phyloP scores from a whole-genome alignment of 1,139 yeast species.

The Zygosaccharomyces pseudobailii region DNA sequence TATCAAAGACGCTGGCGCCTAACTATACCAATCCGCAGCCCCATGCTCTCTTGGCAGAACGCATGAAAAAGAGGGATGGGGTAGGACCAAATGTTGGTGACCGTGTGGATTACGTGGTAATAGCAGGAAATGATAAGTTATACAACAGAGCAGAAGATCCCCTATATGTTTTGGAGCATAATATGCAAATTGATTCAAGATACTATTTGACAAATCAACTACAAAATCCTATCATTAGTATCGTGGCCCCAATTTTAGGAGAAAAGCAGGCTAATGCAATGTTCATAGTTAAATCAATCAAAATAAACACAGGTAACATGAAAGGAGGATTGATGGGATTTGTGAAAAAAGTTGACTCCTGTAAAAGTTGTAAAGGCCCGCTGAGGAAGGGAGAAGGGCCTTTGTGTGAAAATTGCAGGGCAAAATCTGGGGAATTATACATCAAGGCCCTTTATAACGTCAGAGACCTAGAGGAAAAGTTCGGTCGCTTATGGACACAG shows the following conservation, averaged over 20 bases:
- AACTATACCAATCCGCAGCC: slow-evolving; percentile 97
- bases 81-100: slow-evolving; percentile 97
- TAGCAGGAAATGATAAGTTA: slow-evolving; percentile 80
- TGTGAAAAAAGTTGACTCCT: slow-evolving; percentile 82
- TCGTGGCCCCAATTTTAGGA: slow-evolving; percentile 93
- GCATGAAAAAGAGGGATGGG: slow-evolving; percentile 96
- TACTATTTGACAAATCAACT: slow-evolving; percentile 92
- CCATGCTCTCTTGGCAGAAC: slow-evolving; percentile 91
- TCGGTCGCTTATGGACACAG: slow-evolving; percentile 93
- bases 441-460: slow-evolving; percentile 74
- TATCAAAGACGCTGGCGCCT: slow-evolving; percentile 86
- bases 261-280: slow-evolving; percentile 76
- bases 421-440: slow-evolving; percentile 71
- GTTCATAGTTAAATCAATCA: slow-evolving; percentile 50
- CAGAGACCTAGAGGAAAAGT: slow-evolving; percentile 75
- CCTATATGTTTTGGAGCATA: slow-evolving; percentile 82
- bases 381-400: slow-evolving; percentile 70
- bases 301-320: slow-evolving; percentile 47
- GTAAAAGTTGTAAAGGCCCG: slow-evolving; percentile 85
- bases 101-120: slow-evolving; percentile 95
- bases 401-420: slow-evolving; percentile 73
- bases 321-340: slow-evolving; percentile 84
- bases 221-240: slow-evolving; percentile 86
- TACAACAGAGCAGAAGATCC: slow-evolving; percentile 98
- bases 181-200: slow-evolving; percentile 89